phyloP scores from a whole-genome alignment of 495 filamentous ascomycete species.

The Penicillium mononematosum region DNA sequence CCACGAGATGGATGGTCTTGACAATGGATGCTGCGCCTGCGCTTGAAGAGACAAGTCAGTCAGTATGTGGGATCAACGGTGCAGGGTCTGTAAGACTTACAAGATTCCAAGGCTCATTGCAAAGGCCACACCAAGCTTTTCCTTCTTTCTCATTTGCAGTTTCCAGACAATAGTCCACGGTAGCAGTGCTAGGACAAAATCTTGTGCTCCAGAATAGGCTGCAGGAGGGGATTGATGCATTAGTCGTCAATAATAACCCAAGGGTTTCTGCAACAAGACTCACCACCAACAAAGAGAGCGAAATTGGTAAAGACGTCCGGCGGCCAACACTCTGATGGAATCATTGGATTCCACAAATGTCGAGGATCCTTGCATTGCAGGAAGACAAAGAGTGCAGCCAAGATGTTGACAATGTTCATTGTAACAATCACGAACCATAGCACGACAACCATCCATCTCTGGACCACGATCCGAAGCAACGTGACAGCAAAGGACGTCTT shows the following conservation, averaged over 20 bases:
- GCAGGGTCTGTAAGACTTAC: conserved; percentile 9
- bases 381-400: conserved; percentile 22
- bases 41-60: conserved; percentile 1
- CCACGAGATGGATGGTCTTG: conserved; percentile 21
- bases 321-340: conserved; percentile 26
- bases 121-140: conserved; percentile 24
- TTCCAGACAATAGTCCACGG: conserved; percentile 28
- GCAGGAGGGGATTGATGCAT: background rate
- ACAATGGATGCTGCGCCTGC: conserved; percentile 23
- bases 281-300: conserved; percentile 24
- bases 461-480: conserved; percentile 22
- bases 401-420: conserved; percentile 23
- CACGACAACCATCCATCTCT: conserved; percentile 20
- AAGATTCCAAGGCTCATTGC: conserved; percentile 27
- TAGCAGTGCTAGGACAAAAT: conserved; percentile 21
- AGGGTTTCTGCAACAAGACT: background rate
- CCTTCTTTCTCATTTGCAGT: conserved; percentile 24
- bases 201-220: conserved; percentile 28
- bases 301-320: conserved; percentile 23
- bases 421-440: conserved; percentile 26
- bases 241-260: background rate
- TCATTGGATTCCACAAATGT: conserved; percentile 20
- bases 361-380: conserved; percentile 24
- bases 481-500: conserved; percentile 26
- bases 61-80: background rate